Base-by-base conservation (phyloP, 352 stramenopile genomes). In the Pythium dissimile region DNA sequence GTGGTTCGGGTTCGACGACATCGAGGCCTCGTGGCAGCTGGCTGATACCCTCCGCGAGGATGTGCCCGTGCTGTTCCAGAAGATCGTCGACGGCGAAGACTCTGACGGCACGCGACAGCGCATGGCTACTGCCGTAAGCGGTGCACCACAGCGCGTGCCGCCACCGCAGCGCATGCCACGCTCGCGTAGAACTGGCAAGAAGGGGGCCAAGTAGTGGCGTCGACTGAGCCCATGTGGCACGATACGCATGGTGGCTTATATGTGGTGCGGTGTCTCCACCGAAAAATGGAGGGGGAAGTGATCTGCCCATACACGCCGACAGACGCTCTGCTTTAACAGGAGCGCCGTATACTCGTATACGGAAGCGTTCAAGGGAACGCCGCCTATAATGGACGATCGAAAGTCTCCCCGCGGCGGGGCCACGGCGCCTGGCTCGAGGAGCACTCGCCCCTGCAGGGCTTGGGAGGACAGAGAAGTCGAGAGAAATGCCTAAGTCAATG, bases 1-100 rank as follows among this genome's bases (percentile, higher is more conserved):
- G 30, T 69, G 64, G 59, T 32, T 62, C 23, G 64, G 64, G 11
- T 39, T 72, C 2, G 64, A 72, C 6, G 64, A 69, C 26, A 28
- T 54, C n/a, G 54, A 72, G 37, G 28, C 49, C 2, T 56, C 55
- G 1, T 69, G 54, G 64, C 54, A 72, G 39, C 54, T 47, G 9
- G 51, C 59, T 15, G 30, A 54, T 23, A 54, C 45, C 18, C 12
- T 67, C 23, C 16, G 46, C 11, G 49, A 67, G 9, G 58, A 71
- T 35, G 63, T 63, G 20, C 57, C 63, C 18, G 45, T 53, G 23
- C 30, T 68, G 8, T 63, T 64, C 31, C 26, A 49, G 23, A 21
- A 20, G 15, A 60, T 45, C 24, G 46, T 48, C 13, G 31, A 57
- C 28, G 30, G 16, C n/a, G 27, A 50, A 13, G 23, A 21, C 23